Base-by-base conservation (phyloP, 2,329 filamentous ascomycete species). In the Xylogone sp. region DNA sequence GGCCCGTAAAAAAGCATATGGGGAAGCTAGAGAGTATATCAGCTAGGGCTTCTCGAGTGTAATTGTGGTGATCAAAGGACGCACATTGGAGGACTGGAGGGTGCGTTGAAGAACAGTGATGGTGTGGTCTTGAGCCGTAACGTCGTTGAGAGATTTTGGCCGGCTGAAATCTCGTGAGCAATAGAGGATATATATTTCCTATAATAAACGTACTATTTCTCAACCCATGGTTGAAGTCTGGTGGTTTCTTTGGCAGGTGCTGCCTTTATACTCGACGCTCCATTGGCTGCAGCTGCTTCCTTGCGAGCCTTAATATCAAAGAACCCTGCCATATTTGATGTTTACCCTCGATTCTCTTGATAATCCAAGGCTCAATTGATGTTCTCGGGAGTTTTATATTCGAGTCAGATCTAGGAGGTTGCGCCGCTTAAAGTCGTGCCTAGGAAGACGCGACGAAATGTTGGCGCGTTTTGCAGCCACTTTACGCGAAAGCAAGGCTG, bases 1-100 rank as follows among this genome's bases (percentile, higher is more conserved):
- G 95, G 94, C 3, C 94, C 94, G 68, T 99, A 99, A 78, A 97
- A 97, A 64, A 99, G 88, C 90, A 99, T 97, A 71, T 99, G 95
- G 2, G 94, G 94, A 39, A 99, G 87, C 83, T 89, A 57, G n/a
- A 18, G 21, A 19, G 20, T 6, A 8, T 43, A 27, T 10, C 24
- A 27, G 56, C 63, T 53, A 65, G 55, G n/a, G 5, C n/a, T n/a
- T 39, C 12, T 51, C 19, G 24, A 21, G 16, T 27, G 27, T 50
- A 48, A 9, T 7, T 21, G n/a, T 16, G 31, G 27, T 20, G 29
- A 43, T 44, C 43, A 46, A 18, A 42, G 21, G 34, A 61, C 74
- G 46, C 69, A 91, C 88, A 66, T 99, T 99, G 56, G 92, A 90
- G 63, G 93, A 91, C 77, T 97, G 92, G 20, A 99, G 78, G 22